Evolutionary conservation across 2,329 filamentous ascomycete species (phyloP), one percentile per base, ranked within the genome.

Genomic region (Sclerotinia minor): DNA sequence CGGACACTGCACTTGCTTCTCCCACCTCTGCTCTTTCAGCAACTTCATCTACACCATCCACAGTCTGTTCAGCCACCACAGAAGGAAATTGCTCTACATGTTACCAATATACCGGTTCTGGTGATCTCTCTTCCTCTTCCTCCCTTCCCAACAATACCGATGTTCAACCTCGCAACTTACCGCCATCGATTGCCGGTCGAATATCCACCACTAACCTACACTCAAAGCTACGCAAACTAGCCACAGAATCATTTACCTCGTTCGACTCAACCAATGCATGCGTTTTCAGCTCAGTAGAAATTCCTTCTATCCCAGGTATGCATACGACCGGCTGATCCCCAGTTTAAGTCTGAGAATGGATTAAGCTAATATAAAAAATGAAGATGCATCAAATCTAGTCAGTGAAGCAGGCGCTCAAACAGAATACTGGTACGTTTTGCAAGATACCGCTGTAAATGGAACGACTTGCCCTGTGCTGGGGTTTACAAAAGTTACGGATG

Each of bases 401-500:
- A 59, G 52, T 17, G 32, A 58, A 65, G 50, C 52, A 24, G 64
- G 52, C 5, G 5, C 52, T 38, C 50, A 38, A 24, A 35, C 64
- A 26, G 35, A 59, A 26, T 57, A 57, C 29, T 65, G 64, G 64
- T 65, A 57, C n/a, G 15, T 49, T 26, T 24, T 59, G 32, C 19
- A 55, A 59, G 64, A 65, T 45, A 59, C 21, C 4, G 2, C 64
- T 9, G 13, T 44, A 4, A 49, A 60, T 15, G 13, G 24, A 47
- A 38, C 50, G 13, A 58, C 41, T 32, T 65, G 41, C 38, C 52
- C 64, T 13, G 26, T 57, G 38, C 53, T 65, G 35, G 41, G 44
- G 2, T 59, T 57, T 57, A 49, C 24, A 26, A 35, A 32, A 17
- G 41, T 65, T 19, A 26, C 64, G 5, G 64, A 65, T 38, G 29